phyloP scores from a whole-genome alignment of 345 rosid genomes.

The Isatis tinctoria region DNA sequence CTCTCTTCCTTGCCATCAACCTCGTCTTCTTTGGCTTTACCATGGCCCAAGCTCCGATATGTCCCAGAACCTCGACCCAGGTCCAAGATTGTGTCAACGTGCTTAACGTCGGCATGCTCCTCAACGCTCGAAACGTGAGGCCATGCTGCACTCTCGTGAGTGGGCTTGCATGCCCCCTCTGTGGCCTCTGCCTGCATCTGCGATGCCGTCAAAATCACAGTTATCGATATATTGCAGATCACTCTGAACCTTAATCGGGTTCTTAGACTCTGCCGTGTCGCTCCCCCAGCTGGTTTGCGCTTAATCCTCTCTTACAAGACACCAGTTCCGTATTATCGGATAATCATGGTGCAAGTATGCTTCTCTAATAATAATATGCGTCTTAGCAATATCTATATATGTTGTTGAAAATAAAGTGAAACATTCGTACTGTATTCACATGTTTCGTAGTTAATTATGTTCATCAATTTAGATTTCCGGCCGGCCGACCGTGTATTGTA shows the following conservation, averaged over 20 bases:
- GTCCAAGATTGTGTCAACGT: not conserved
- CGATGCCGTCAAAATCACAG: not conserved
- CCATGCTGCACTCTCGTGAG: not conserved
- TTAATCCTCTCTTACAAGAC: not conserved
- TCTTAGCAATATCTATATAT: not conserved
- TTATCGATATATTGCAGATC: not conserved
- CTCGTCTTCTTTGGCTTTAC: conserved; percentile 7
- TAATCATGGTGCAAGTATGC: not conserved
- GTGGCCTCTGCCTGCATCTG: not conserved
- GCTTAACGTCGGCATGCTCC: not conserved
- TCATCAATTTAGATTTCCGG: not conserved
- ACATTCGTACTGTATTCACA: not conserved
- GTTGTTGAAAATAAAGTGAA: not conserved
- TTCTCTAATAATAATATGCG: not conserved
- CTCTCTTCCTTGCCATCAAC: conserved; percentile 19
- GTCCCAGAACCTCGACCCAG: not conserved
- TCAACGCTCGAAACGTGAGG: not conserved
- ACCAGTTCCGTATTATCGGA: not conserved
- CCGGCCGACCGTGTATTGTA: not conserved
- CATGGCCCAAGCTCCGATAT: not conserved
- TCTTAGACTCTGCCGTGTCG: not conserved
- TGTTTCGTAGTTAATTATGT: not conserved
- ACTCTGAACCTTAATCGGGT: not conserved
- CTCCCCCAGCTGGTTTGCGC: too few species aligned
- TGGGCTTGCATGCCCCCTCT: not conserved